These are phyloP conservation scores for Viscum album DNA, from an alignment of 177 flowering plant species.

Conservation along the genomic window DNA sequence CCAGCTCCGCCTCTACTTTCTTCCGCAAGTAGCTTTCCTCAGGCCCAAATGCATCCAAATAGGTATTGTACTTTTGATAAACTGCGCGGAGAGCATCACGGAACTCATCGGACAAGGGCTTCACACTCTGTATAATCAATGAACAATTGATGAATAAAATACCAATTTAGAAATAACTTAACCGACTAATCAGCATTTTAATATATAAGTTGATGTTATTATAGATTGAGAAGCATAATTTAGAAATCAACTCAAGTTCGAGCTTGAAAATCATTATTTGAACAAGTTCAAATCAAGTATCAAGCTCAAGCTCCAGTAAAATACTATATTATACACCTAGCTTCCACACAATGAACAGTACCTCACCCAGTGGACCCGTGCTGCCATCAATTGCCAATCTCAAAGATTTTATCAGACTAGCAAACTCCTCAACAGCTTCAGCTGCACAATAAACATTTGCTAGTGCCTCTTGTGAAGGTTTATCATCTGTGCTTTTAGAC, in stretches of 20 bases:
- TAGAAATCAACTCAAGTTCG: too few relatives aligned
- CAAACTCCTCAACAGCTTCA: conserved; percentile 76
- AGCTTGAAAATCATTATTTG: too few relatives aligned
- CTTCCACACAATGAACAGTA: conserved; percentile 14
- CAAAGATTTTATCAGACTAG: conserved; percentile 47
- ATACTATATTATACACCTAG: background rate
- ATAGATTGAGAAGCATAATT: too few relatives aligned
- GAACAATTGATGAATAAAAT: background rate
- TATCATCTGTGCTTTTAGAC: conserved; percentile 64
- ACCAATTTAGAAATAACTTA: conserved; percentile 1
- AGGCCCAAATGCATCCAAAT: conserved; percentile 77
- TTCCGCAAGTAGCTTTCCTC: conserved; percentile 64
- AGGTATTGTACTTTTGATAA: conserved; percentile 46
- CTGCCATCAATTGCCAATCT: conserved; percentile 83
- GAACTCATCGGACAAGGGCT: conserved; percentile 44
- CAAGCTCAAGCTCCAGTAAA: background rate
- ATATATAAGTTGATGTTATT: too few relatives aligned
- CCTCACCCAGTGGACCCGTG: conserved; percentile 83
- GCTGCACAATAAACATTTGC: conserved; percentile 75
- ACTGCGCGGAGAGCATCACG: conserved; percentile 38
- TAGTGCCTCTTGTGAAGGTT: conserved; percentile 56
- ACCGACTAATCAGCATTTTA: too few relatives aligned
- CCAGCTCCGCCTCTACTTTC: conserved; percentile 81
- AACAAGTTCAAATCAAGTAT: background rate
- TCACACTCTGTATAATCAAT: conserved; percentile 44